Conservation (phyloP, 805 yeast species). For the Wilhelminamyces savonicus region DNA sequence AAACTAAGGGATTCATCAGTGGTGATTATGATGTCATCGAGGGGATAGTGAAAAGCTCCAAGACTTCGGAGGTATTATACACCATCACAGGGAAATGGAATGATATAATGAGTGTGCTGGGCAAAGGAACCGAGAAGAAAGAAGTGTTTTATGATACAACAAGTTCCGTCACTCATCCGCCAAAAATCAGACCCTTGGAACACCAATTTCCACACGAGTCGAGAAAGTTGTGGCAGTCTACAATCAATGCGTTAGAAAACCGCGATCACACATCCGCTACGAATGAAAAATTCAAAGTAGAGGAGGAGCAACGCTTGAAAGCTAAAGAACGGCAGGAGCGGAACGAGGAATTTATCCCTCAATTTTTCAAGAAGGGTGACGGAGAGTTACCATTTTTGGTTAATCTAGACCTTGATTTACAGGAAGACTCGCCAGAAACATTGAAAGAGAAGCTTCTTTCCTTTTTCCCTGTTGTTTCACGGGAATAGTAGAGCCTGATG, state of each 20-base stretch:
- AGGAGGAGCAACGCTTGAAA: constrained; percentile 71
- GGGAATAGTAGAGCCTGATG: too few relatives aligned
- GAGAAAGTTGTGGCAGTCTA: constrained; percentile 75
- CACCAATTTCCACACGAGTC: constrained; percentile 84
- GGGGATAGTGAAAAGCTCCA: constrained; percentile 52
- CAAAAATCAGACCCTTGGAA: constrained; percentile 67
- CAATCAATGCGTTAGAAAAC: constrained; percentile 70
- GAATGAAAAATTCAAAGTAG: constrained; percentile 79
- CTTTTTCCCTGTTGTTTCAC: too few relatives aligned
- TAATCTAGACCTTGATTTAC: constrained; percentile 51
- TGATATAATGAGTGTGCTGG: constrained; percentile 66
- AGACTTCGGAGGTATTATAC: constrained; percentile 46
- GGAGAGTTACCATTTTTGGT: constrained; percentile 58
- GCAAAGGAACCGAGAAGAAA: constrained; percentile 39
- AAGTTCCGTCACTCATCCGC: constrained; percentile 47
- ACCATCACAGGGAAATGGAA: constrained; percentile 92
- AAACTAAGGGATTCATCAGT: constrained; percentile 88
- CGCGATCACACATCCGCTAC: constrained; percentile 84
- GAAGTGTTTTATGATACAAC: constrained; percentile 40
- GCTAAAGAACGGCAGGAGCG: constrained; percentile 73
- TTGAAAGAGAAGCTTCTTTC: constrained; percentile 30
- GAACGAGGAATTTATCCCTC: constrained; percentile 77
- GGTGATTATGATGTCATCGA: constrained; percentile 89
- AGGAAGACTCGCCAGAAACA: constrained; percentile 42
- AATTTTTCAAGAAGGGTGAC: constrained; percentile 45